Evolutionary conservation across 495 filamentous ascomycete genomes (phyloP).

Genomic region (Podospora appendiculata): DNA sequence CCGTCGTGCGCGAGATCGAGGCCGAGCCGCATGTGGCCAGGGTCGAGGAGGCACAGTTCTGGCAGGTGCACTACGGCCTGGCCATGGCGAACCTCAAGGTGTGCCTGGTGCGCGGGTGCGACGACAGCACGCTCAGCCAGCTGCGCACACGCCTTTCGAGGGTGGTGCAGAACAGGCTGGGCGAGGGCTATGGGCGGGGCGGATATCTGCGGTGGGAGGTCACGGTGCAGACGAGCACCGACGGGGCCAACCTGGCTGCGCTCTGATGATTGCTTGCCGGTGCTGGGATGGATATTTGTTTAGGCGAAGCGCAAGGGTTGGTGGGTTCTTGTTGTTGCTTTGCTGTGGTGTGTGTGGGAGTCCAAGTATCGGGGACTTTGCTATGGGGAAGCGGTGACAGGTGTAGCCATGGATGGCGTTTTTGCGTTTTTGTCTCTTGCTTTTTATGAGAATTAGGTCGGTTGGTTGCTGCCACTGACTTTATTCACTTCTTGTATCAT

Average conservation of each 20-base stretch:
- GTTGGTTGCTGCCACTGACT: too few relatives aligned
- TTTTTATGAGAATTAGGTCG: too few relatives aligned
- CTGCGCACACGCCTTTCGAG: slow-evolving; percentile 67
- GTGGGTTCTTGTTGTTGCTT: too few relatives aligned
- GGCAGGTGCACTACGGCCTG: slow-evolving; percentile 96
- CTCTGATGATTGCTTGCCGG: too few relatives aligned
- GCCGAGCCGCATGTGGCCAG: slow-evolving; percentile 64
- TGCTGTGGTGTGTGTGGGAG: too few relatives aligned
- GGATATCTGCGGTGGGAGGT: slow-evolving; percentile 84
- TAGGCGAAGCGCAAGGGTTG: too few relatives aligned
- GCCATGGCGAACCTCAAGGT: slow-evolving; percentile 93
- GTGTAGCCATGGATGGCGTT: too few relatives aligned
- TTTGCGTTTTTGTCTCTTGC: too few relatives aligned
- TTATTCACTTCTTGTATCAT: too few relatives aligned
- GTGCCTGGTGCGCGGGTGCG: slow-evolving; percentile 42
- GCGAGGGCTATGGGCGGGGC: slow-evolving; percentile 78
- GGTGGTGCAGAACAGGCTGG: slow-evolving; percentile 76
- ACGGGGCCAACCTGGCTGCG: background rate
- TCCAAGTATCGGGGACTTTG: too few relatives aligned
- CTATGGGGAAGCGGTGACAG: too few relatives aligned
- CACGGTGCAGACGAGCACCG: slow-evolving; percentile 38
- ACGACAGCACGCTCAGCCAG: slow-evolving; percentile 57
- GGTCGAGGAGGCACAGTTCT: slow-evolving; percentile 87
- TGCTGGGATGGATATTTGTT: too few relatives aligned
- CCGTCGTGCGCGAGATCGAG: slow-evolving; percentile 77